A percentile compares a stretch with the other conserved stretches of the same genome.
Conservation (phyloP, 768 basidiomycete species). For the Pulveroboletus sp. region DNA sequence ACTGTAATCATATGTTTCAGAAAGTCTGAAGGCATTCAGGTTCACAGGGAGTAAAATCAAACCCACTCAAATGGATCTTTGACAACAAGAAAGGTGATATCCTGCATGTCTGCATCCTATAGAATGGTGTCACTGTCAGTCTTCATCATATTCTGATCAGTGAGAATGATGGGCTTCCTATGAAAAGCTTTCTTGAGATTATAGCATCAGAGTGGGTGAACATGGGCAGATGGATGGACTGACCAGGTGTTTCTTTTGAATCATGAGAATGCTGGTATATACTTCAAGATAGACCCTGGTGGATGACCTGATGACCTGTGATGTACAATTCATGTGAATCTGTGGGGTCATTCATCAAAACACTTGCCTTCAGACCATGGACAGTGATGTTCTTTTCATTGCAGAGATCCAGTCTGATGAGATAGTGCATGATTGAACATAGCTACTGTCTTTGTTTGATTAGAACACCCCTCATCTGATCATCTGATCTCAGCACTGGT, state of each 20-base stretch:
- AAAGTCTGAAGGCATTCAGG: neutral
- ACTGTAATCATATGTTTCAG: conserved; percentile 36
- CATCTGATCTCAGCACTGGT: neutral
- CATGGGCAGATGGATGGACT: conserved; percentile 29
- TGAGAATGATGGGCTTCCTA: conserved; percentile 76
- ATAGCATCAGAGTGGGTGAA: conserved; percentile 4
- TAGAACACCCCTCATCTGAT: no score
- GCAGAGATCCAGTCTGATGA: conserved; percentile 89
- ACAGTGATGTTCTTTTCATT: conserved; percentile 96
- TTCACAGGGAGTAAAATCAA: neutral
- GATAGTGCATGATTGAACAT: conserved; percentile 97
- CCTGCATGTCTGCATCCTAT: conserved; percentile 67
- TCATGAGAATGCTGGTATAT: conserved; percentile 95
- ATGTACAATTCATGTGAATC: neutral
- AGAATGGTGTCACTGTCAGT: conserved; percentile 89
- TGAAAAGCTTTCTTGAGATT: conserved; percentile 83
- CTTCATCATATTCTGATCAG: conserved; percentile 97
- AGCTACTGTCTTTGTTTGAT: no score
- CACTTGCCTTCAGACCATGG: conserved; percentile 75
- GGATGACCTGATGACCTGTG: conserved; percentile 63
- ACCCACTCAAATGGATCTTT: conserved; percentile 93
- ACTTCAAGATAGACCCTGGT: conserved; percentile 93
- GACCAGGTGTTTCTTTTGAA: conserved; percentile 83
- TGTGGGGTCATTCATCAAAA: neutral
- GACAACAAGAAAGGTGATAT: conserved; percentile 88